Evolutionary conservation across 371 early-diverging fungal species (phyloP), one percentile per base, ranked within the genome.

Genomic region (Apophysomyces ossiformis): DNA sequence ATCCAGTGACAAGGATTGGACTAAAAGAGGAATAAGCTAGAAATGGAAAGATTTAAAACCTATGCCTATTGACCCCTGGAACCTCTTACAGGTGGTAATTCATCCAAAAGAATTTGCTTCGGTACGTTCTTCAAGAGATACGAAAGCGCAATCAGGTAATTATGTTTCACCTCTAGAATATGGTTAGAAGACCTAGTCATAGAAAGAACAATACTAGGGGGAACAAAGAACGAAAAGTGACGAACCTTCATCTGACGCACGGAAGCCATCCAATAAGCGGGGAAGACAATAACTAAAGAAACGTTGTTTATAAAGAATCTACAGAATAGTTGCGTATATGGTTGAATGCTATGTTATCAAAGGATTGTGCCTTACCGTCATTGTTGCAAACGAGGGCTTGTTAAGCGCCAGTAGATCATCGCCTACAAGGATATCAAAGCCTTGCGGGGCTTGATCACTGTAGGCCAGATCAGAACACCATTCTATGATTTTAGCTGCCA

Each of bases 291-390:
- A 76, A 47, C 87, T 85, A 74, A 94, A 96, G 69, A 95, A 89
- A 13, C 92, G 81, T 72, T 96, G 96, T 72, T 91, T 91, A 74
- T 90, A 89, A 26, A 97, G 74, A 26, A 92, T 78, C 89, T 91
- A 79, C 21, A 9, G 15, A 12, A 9, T 68, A 21, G 46, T 60
- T 63, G 7, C 56, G 5, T 4, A 50, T 32, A 15, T 57, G 2
- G 21, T 7, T 21, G 57, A 11, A 50, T 56, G 61, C 41, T 56
- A 11, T 26, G 8, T 60, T 32, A 36, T 35, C 36, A 9, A 9
- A 50, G 21, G 8, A 9, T 62, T 54, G 13, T 11, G n/a, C 58
- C 72, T 62, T 82, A 91, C 92, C 37, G 82, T 85, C 12, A 88
- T 73, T 11, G 82, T 82, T 1, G 91, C 93, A 82, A 91, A 92